Evolutionary conservation across 345 rosid species (phyloP).

Genomic region (Lumnitzera littorea): DNA sequence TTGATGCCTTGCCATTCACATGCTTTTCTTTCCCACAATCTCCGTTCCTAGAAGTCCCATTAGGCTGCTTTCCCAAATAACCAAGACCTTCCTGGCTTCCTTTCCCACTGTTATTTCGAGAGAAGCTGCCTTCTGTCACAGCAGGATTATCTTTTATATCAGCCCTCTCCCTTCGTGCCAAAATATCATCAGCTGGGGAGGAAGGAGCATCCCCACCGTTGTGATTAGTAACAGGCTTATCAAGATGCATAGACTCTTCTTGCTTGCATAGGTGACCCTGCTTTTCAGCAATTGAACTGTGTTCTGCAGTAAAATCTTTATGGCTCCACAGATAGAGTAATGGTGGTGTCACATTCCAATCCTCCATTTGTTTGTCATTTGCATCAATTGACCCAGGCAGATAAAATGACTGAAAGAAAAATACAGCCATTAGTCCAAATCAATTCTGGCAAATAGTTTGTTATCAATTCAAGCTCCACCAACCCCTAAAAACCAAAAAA

Average conservation of each 20-base stretch:
- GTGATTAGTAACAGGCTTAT: constrained; percentile 16
- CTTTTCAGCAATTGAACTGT: constrained; percentile 49
- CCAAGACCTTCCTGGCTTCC: constrained; percentile 16
- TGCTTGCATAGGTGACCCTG: constrained; percentile 32
- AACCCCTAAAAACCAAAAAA: too few relatives aligned
- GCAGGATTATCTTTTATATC: constrained; percentile 7
- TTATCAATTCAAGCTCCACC: too few relatives aligned
- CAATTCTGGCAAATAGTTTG: too few relatives aligned
- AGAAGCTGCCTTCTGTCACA: constrained; percentile 8
- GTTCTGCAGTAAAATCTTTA: constrained; percentile 45
- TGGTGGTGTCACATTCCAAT: constrained; percentile 66
- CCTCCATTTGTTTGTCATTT: constrained; percentile 63
- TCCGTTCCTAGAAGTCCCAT: constrained; percentile 22
- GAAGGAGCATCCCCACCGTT: constrained; percentile 9
- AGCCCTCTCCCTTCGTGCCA: constrained; percentile 20
- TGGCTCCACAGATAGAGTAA: constrained; percentile 91
- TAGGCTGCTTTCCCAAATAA: not conserved
- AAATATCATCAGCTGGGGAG: constrained; percentile 9
- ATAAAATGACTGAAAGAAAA: constrained; percentile 64
- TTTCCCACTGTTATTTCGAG: constrained; percentile 9
- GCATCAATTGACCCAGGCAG: constrained; percentile 76
- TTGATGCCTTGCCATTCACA: constrained; percentile 10
- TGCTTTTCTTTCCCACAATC: constrained; percentile 14
- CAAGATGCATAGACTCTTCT: constrained; percentile 4
- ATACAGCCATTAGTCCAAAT: too few relatives aligned